Percentiles rank a stretch among this genome's conserved stretches.
phyloP scores from a whole-genome alignment of 2,329 filamentous ascomycete genomes.

The Botrytis aclada region DNA sequence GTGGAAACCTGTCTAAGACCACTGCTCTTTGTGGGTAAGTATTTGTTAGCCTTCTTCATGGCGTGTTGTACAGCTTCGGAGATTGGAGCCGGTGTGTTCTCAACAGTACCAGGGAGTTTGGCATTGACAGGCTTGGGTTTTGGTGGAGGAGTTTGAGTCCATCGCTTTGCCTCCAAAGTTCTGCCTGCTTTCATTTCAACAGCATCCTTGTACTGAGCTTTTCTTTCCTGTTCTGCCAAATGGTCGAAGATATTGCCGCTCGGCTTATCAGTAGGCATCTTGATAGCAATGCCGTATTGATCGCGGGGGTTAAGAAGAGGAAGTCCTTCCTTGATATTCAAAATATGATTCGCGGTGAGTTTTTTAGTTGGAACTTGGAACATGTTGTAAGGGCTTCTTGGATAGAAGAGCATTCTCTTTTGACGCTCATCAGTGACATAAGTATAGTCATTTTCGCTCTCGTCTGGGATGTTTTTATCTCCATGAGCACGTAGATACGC shows the following conservation, averaged over 20 bases:
- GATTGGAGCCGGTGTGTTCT: not conserved
- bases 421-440: not conserved
- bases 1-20: slow-evolving; percentile 20
- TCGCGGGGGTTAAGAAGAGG: slow-evolving; percentile 8
- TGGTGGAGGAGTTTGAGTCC: slow-evolving; percentile 21
- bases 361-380: not conserved
- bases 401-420: not conserved
- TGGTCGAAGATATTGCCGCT: not conserved
- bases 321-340: not conserved
- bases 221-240: slow-evolving; percentile 9
- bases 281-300: not conserved
- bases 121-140: slow-evolving; percentile 22
- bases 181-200: not conserved
- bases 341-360: not conserved
- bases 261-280: not conserved
- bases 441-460: not conserved
- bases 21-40: slow-evolving; percentile 19
- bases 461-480: not conserved
- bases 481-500: not conserved
- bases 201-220: not conserved
- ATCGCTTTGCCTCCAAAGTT: slow-evolving; percentile 20
- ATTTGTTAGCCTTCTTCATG: slow-evolving; percentile 20
- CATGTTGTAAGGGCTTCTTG: not conserved
- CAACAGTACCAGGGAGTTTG: slow-evolving; percentile 16
- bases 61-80: slow-evolving; percentile 9